phyloP scores from a whole-genome alignment of 441 rosid genomes.

The Rhodomyrtus psidioides region DNA sequence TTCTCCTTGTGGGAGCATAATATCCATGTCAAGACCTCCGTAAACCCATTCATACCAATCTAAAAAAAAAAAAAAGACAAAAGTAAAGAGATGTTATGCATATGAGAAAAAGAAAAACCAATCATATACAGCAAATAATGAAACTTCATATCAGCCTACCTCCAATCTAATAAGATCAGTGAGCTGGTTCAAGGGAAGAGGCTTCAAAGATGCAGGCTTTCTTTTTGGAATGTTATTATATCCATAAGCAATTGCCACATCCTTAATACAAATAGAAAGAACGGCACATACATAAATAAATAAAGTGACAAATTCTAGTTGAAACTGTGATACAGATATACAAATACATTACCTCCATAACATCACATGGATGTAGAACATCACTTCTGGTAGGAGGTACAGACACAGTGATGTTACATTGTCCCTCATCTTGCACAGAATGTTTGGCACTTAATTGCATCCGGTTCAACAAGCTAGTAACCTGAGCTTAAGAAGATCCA shows the following conservation, averaged over 20 bases:
- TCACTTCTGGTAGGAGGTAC: conserved; percentile 93
- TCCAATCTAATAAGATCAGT: conserved; percentile 76
- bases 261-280: conserved; percentile 30
- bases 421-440: conserved; percentile 22
- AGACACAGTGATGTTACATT: conserved; percentile 45
- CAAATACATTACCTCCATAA: conserved; percentile 72
- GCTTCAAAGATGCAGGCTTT: conserved; percentile 57
- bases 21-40: conserved; percentile 80
- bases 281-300: neutral
- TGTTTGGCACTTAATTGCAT: conserved; percentile 76
- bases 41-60: conserved; percentile 76
- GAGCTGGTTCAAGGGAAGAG: conserved; percentile 73
- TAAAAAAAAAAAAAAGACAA: conserved; percentile 13
- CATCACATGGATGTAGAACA: conserved; percentile 94
- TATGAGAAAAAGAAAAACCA: neutral
- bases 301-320: neutral
- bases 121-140: neutral
- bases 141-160: conserved; percentile 26
- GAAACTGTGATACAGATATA: neutral
- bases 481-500: conserved; percentile 29
- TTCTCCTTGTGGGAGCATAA: conserved; percentile 70
- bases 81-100: conserved; percentile 1
- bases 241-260: conserved; percentile 96
- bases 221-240: conserved; percentile 74
- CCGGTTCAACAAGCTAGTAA: conserved; percentile 60